Evolutionary conservation across 148 eudicot species (phyloP).

Genomic region (Arbutus unedo): DNA sequence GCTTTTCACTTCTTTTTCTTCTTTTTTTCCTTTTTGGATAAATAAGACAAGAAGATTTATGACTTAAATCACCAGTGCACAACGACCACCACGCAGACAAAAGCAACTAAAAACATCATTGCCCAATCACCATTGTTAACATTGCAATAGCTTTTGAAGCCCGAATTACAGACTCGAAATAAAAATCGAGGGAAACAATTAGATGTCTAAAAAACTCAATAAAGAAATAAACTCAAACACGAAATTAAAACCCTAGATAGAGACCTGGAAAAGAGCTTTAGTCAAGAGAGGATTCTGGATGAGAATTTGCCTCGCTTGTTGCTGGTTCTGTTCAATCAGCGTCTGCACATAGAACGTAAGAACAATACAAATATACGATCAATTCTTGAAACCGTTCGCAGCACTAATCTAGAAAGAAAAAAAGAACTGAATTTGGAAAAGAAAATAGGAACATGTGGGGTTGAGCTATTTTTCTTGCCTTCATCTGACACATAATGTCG

Average conservation of each 20-base stretch:
- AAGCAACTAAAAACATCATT: neutral
- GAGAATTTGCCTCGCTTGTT: conserved; percentile 86
- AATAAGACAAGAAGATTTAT: neutral
- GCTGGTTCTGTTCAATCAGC: conserved; percentile 77
- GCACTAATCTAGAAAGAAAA: neutral
- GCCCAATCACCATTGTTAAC: neutral
- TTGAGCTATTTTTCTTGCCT: conserved; percentile 30
- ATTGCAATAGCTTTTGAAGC: neutral
- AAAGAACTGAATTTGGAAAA: neutral
- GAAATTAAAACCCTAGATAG: conserved; percentile 4
- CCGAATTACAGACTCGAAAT: neutral
- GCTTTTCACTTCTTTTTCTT: too few species aligned
- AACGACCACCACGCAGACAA: neutral
- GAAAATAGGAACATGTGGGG: neutral
- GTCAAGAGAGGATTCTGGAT: conserved; percentile 79
- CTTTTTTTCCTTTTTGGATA: too few species aligned
- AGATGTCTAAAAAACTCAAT: neutral
- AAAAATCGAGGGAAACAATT: neutral
- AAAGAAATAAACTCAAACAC: neutral
- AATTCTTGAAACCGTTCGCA: neutral
- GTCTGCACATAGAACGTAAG: conserved; percentile 39
- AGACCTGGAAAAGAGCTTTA: conserved; percentile 85
- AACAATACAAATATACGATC: neutral
- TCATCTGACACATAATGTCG: conserved; percentile 95
- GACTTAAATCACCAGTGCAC: neutral